Evolutionary conservation across 139 green algal species (phyloP).

Genomic region (Haematococcus lacustris): DNA sequence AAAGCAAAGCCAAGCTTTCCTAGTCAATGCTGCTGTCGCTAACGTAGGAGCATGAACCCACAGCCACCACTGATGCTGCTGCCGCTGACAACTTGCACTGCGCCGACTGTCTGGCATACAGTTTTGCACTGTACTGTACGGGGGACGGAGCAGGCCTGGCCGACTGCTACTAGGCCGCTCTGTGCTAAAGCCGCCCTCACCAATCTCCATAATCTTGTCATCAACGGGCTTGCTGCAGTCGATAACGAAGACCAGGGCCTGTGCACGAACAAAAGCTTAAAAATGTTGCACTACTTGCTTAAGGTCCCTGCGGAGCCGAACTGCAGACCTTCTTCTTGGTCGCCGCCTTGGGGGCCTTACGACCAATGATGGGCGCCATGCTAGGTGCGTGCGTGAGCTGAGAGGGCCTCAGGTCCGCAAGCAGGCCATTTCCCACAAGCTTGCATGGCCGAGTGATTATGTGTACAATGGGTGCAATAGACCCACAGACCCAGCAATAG

Average conservation of each 20-base stretch:
- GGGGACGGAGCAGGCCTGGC: background rate
- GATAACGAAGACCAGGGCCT: conserved; percentile 36
- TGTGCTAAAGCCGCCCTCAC: conserved; percentile 1
- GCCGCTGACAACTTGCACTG: background rate
- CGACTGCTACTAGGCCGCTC: background rate
- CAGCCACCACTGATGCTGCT: background rate
- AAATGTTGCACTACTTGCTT: background rate
- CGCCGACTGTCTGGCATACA: too few relatives aligned
- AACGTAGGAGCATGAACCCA: background rate
- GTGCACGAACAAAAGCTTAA: background rate
- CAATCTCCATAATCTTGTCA: conserved; percentile 79
- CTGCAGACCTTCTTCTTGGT: conserved; percentile 22
- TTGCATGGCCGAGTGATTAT: too few relatives aligned
- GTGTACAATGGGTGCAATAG: too few relatives aligned
- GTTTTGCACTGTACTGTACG: too few relatives aligned
- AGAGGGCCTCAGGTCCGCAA: too few relatives aligned
- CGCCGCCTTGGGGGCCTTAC: conserved; percentile 18
- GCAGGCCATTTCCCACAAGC: too few relatives aligned
- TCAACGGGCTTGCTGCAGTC: conserved; percentile 52
- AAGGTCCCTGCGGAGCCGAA: background rate
- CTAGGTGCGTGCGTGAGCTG: too few relatives aligned
- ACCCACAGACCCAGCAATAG: too few relatives aligned
- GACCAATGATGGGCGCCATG: conserved; percentile 9
- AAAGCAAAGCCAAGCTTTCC: background rate
- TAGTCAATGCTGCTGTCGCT: conserved; percentile 2